phyloP scores from a whole-genome alignment of 768 basidiomycete genomes.

The Trametes punicea region DNA sequence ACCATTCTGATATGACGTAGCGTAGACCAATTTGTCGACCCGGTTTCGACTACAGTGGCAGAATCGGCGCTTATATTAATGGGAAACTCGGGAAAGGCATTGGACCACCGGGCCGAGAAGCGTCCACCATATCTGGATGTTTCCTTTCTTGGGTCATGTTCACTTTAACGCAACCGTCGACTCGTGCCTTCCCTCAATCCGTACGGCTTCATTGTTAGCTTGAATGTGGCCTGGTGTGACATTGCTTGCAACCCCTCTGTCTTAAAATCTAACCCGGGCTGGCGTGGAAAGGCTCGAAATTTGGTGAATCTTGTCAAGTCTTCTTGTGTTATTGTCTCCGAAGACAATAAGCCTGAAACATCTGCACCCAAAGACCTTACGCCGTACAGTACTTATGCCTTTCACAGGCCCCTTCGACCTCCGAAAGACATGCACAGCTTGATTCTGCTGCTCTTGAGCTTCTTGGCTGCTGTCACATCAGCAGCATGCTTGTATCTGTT shows the following conservation, averaged over 20 bases:
- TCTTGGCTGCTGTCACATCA: constrained; percentile 7
- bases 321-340: constrained; percentile 9
- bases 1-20: constrained; percentile 37
- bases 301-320: constrained; percentile 3
- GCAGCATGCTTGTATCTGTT: constrained; percentile 20
- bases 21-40: background rate
- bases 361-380: background rate
- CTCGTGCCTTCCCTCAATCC: background rate
- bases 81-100: background rate
- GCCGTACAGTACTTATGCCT: constrained; percentile 2
- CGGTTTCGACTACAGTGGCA: background rate
- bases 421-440: background rate
- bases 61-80: constrained; percentile 1
- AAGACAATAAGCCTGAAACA: constrained; percentile 13
- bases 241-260: background rate
- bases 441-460: background rate
- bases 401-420: background rate
- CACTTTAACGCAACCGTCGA: background rate
- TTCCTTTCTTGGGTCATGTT: too few relatives aligned
- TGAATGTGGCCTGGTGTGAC: background rate
- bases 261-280: background rate
- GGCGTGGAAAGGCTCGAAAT: background rate
- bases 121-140: background rate
- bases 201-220: background rate
- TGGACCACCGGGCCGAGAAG: constrained; percentile 1